These are phyloP conservation scores for Pseudomonodictys pantanalensis DNA, from an alignment of 495 filamentous ascomycete genomes.

Conservation along the genomic window DNA sequence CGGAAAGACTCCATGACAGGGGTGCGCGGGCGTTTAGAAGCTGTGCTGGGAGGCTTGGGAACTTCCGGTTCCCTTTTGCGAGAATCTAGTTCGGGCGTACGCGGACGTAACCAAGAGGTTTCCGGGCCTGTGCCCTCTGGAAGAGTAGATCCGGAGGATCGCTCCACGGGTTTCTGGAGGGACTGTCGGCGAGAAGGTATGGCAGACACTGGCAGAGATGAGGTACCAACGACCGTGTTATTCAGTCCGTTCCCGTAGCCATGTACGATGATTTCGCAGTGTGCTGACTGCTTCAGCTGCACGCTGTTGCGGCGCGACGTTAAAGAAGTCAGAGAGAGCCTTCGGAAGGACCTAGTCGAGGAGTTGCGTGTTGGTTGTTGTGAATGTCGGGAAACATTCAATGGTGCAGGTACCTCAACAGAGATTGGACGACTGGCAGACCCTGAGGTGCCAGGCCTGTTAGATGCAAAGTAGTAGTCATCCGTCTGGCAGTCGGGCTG, in stretches of 20 bases:
- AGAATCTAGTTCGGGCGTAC: background rate
- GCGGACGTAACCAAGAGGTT: conserved; percentile 4
- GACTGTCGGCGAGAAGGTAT: conserved; percentile 5
- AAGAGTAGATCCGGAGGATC: conserved; percentile 1
- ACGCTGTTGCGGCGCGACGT: conserved; percentile 32
- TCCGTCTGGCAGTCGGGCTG: conserved; percentile 44
- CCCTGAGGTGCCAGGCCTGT: conserved; percentile 26
- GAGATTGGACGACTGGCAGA: conserved; percentile 13
- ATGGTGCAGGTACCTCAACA: conserved; percentile 27
- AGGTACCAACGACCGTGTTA: conserved; percentile 13
- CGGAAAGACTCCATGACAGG: conserved; percentile 7
- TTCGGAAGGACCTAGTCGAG: conserved; percentile 26
- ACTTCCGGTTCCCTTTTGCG: background rate
- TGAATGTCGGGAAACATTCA: conserved; percentile 13
- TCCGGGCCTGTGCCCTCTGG: conserved; percentile 8
- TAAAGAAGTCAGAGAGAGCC: conserved; percentile 25
- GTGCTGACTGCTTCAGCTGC: background rate
- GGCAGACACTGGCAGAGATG: background rate
- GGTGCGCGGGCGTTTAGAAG: background rate
- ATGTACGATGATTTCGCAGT: conserved; percentile 40
- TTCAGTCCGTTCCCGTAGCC: conserved; percentile 40
- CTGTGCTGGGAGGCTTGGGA: background rate
- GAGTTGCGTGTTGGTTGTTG: conserved; percentile 22
- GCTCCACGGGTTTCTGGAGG: too few species aligned
- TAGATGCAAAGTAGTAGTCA: conserved; percentile 41